Evolutionary conservation across 805 yeast species (phyloP).

Genomic region (Sugiyamaella boreocaroliniensis): DNA sequence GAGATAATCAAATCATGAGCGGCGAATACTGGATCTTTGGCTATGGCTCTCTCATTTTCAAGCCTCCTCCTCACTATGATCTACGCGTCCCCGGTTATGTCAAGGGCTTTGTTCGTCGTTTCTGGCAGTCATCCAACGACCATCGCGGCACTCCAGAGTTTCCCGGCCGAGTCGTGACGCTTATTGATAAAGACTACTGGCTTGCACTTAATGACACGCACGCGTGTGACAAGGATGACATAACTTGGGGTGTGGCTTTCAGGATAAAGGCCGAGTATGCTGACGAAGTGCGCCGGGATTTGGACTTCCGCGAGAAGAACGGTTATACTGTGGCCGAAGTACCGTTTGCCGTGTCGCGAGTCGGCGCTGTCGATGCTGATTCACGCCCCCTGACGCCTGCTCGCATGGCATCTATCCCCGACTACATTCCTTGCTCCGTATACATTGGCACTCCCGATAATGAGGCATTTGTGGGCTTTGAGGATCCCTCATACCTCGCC

Average conservation of each 20-base stretch:
- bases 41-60: conserved; percentile 82
- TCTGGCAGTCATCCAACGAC: conserved; percentile 88
- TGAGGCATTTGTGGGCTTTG: conserved; percentile 82
- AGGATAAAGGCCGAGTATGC: conserved; percentile 64
- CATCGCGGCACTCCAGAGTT: conserved; percentile 80
- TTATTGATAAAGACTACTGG: conserved; percentile 50
- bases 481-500: conserved; percentile 54
- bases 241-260: conserved; percentile 75
- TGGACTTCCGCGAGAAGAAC: conserved; percentile 81
- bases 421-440: conserved; percentile 48
- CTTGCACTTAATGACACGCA: conserved; percentile 43
- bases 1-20: not conserved
- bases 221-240: conserved; percentile 30
- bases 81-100: conserved; percentile 65
- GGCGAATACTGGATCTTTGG: conserved; percentile 66
- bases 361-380: conserved; percentile 12
- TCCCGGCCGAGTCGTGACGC: conserved; percentile 89
- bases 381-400: conserved; percentile 1
- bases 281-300: conserved; percentile 52
- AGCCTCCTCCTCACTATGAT: conserved; percentile 74
- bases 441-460: conserved; percentile 82
- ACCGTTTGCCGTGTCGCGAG: conserved; percentile 46
- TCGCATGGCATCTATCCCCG: conserved; percentile 1
- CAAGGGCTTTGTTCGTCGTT: conserved; percentile 69
- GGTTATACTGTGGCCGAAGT: conserved; percentile 72